phyloP scores from a whole-genome alignment of 2,329 filamentous ascomycete species.

The Ramichloridium luteum region DNA sequence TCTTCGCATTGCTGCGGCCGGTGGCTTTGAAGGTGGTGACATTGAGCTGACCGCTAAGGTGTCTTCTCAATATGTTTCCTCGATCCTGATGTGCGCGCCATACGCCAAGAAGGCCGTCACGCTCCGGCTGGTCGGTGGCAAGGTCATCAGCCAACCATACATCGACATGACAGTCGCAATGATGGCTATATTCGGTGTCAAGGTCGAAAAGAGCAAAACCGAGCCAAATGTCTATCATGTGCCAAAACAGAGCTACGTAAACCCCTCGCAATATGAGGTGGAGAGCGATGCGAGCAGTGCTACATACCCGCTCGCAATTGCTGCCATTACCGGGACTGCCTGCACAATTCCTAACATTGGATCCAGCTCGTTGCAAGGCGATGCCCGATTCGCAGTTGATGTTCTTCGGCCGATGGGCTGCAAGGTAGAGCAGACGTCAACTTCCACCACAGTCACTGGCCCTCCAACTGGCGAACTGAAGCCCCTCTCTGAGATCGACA shows the following conservation, averaged over 20 bases:
- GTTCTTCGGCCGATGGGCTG: conserved; percentile 91
- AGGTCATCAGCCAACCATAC: conserved; percentile 91
- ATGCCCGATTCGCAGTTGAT: conserved; percentile 85
- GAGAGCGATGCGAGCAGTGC: conserved; percentile 97
- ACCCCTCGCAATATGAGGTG: conserved; percentile 74
- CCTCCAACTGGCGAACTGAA: conserved; percentile 62
- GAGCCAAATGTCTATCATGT: conserved; percentile 92
- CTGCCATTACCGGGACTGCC: conserved; percentile 87
- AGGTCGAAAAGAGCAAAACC: conserved; percentile 60
- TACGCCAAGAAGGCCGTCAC: conserved; percentile 93
- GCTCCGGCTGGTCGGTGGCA: conserved; percentile 81
- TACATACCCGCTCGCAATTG: conserved; percentile 87
- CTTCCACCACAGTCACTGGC: conserved; percentile 84
- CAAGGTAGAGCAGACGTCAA: conserved; percentile 67
- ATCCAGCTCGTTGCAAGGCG: conserved; percentile 79
- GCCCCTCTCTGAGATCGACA: conserved; percentile 73
- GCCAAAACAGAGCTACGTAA: conserved; percentile 69
- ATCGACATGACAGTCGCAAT: conserved; percentile 98
- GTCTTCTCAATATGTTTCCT: conserved; percentile 98
- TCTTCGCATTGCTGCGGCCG: conserved; percentile 66
- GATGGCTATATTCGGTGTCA: conserved; percentile 86
- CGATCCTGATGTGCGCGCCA: conserved; percentile 88
- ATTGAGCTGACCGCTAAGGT: conserved; percentile 91
- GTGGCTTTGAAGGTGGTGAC: conserved; percentile 70
- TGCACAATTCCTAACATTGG: conserved; percentile 97